phyloP scores from a whole-genome alignment of 345 rosid species.

The Eutrema japonicum region DNA sequence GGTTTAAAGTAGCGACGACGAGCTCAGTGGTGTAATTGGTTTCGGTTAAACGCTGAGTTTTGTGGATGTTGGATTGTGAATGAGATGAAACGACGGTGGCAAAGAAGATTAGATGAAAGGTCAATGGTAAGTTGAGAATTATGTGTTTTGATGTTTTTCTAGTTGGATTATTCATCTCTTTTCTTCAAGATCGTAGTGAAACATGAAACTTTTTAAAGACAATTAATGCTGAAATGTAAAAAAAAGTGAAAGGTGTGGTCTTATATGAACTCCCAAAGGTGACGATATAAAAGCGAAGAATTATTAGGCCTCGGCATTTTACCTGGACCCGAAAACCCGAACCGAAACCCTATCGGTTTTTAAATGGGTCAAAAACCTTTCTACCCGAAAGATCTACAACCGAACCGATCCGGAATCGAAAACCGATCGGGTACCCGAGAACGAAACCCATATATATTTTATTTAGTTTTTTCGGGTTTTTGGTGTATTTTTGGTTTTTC shows the following conservation, averaged over 20 bases:
- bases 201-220: neutral
- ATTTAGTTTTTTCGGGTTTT: no score
- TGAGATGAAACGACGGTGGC: slow-evolving; percentile 22
- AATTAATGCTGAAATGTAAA: slow-evolving; percentile 2
- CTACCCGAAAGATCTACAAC: no score
- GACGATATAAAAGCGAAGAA: neutral
- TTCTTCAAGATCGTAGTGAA: slow-evolving; percentile 1
- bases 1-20: slow-evolving; percentile 56
- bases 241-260: neutral
- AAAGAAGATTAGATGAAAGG: slow-evolving; percentile 7
- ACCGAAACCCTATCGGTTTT: no score
- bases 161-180: slow-evolving; percentile 16
- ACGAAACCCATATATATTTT: no score
- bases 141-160: slow-evolving; percentile 1
- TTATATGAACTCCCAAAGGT: neutral
- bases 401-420: no score
- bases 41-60: slow-evolving; percentile 10
- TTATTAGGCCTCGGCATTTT: no score
- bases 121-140: slow-evolving; percentile 4
- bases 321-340: no score
- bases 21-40: slow-evolving; percentile 49
- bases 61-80: slow-evolving; percentile 18
- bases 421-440: no score
- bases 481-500: no score
- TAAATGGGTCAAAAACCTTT: no score